Base-by-base conservation (phyloP, 2,329 filamentous ascomycete genomes). In the Elsinoe arachidis region DNA sequence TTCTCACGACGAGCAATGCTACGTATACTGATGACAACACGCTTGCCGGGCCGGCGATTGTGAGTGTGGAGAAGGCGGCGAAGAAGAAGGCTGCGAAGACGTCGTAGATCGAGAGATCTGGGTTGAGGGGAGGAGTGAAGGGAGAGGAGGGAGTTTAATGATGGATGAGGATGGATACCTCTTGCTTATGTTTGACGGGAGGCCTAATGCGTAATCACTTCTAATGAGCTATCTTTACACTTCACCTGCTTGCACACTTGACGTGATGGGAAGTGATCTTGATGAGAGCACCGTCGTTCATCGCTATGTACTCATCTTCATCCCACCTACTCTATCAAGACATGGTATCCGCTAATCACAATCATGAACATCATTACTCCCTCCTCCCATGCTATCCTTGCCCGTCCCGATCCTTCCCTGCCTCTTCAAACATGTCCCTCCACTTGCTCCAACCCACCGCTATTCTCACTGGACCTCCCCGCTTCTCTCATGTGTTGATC, bases 21-120 rank as follows among this genome's bases (percentile, higher is more conserved):
- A 39, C 19, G 10, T 61, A 65, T 12, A 63, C 63, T 39, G 66
- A 68, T 35, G 63, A 65, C 52, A 65, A 64, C 60, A 67, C 61
- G 37, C 57, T 66, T n/a, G 66, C 66, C 43, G 66, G 66, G 46
- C 66, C 66, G 39, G 66, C 65, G 44, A 58, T 65, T 34, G 54
- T 66, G 12, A 35, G 61, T 14, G 23, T 55, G 14, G 26, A 37
- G 5, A 35, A 15, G 15, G 26, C 49, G 9, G 37, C 38, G 7
- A 17, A 37, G 34, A 38, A 38, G 33, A 53, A 53, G 33, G 46
- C 14, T n/a, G 46, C 46, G 15, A 34, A 51, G 26, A 51, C n/a
- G 26, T 34, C 41, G 26, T n/a, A 26, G 11, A 17, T 44, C 14
- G 19, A 44, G 19, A 21, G 17, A 23, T 5, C 17, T 44, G 3